Base-by-base conservation (phyloP, 2,329 filamentous ascomycete genomes). In the Claviceps pazoutovae region DNA sequence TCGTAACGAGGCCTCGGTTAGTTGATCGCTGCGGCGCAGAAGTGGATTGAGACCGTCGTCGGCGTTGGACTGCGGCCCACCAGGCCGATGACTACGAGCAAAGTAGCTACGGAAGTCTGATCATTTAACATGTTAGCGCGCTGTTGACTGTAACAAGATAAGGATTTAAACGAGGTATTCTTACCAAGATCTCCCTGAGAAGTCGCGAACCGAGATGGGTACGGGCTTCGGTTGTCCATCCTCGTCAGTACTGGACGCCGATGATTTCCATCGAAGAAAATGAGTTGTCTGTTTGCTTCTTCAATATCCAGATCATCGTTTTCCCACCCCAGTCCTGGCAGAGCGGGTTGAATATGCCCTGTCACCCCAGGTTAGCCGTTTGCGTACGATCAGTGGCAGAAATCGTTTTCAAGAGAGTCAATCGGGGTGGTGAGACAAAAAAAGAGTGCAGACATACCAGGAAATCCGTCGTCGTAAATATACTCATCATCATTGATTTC, bases 31-130 rank as follows among this genome's bases (percentile, higher is more conserved):
- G 46, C 87, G 83, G 57, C 89, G 84, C 51, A 97, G 79, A 13
- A 97, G 74, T 44, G 91, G 91, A 62, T 97, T 96, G 21, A 82
- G 75, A 3, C 88, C 89, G 63, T 96, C 90, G 57, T 95, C 88
- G 37, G 78, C 75, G 30, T 74, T 74, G 52, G 78, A 74, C 50
- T 78, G 69, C 36, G 76, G 71, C 19, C 69, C 71, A 46, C 74
- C 74, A 50, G 75, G 66, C 52, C 79, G 73, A 59, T 81, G 76
- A 55, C 74, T 68, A 57, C 78, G 66, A 21, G 68, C 68, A 72
- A 67, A 73, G 54, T 72, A 73, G 57, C 66, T 74, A 44, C 72
- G 69, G 59, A 77, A 76, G 53, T 77, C 73, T 68, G 38, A 23
- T 8, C 34, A 19, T 14, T 16, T 1, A 17, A 36, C 34, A 46